Evolutionary conservation across 371 early-diverging fungal genomes (phyloP), one percentile per base, ranked within the genome.

Genomic region (Lichtheimia ramosa): DNA sequence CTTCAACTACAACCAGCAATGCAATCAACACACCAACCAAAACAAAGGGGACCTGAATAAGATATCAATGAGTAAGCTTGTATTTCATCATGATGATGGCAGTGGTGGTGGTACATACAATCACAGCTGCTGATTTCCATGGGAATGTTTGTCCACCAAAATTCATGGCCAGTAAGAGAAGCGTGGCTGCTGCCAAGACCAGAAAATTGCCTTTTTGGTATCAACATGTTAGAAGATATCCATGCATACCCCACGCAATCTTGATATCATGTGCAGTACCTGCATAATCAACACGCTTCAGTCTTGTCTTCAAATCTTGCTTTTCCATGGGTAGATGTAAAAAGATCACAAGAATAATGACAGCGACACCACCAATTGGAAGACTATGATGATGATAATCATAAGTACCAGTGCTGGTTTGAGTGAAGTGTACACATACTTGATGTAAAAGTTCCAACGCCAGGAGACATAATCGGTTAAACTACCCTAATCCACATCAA

Each of bases 101-200:
- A 16, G 46, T 46, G n/a, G 16, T n/a, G 46, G 46, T 18, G 46
- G 46, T 4, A 43, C 43, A 25, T 8, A 69, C 72, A 56, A 91
- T 79, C 41, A 90, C 82, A 34, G 79, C 81, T 24, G 82, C 74
- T 8, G 87, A 84, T 52, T 68, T 66, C 92, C 92, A 91, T 14
- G 81, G 78, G 48, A 72, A 81, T 3, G 67, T 69, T 43, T 75
- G 73, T 8, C 81, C 81, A 42, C 81, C 81, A 58, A 81, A 78
- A 54, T 81, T 81, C 50, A 81, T 51, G 1, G 76, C 81, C 3
- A 81, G 51, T 21, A 81, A 66, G 40, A 78, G 74, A 3, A 81
- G 57, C 1, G 71, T 73, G 5, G 78, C 66, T 55, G 73, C 74
- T 2, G 65, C 69, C 43, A 81, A 61, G 5, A 75, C 73, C 15